Base-by-base conservation (phyloP, 2,329 filamentous ascomycete genomes). In the Colletotrichum sp. region DNA sequence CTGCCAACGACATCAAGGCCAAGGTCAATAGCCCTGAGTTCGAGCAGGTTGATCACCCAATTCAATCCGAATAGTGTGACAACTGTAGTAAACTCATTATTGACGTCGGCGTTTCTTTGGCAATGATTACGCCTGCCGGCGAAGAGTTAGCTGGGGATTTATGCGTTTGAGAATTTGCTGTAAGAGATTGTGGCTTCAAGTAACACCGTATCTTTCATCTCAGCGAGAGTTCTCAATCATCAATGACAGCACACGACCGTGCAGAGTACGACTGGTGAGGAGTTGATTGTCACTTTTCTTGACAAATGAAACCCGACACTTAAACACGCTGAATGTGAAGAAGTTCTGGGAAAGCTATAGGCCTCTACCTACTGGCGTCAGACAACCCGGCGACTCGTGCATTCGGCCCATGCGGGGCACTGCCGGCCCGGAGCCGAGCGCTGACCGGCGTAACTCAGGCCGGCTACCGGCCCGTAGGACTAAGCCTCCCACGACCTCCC, bases 251-350 rank as follows among this genome's bases (percentile, higher is more conserved):
- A 39, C 36, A 39, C 4, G 36, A 39, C 36, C 15, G 0, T 39
- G 36, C 0, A 39, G 36, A 0, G 15, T 0, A 5, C 36, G 16
- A 19, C 8, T 19, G 16, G 16, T 39, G 8, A 11, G 0, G 6
- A n/a, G 19, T 44, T 44, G 19, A 44, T n/a, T 0, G 19, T 6
- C 39, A 44, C 39, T 44, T 12, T n/a, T 44, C 9, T 44, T 6
- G 39, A 44, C 19, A 11, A 44, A 44, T 44, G 8, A n/a, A 11
- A 0, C n/a, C n/a, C n/a, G n/a, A n/a, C 19, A n/a, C 39, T 44
- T n/a, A 1, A 48, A 48, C n/a, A 48, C 9, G 9, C 39, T n/a
- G 9, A n/a, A 48, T 48, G 19, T 13, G 19, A 7, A 13, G n/a
- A 22, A 0, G 6, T 22, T 48, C 5, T 48, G 44, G 6, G n/a